Evolutionary conservation across 495 filamentous ascomycete species (phyloP).

Genomic region (Aspergillus conjunctus): DNA sequence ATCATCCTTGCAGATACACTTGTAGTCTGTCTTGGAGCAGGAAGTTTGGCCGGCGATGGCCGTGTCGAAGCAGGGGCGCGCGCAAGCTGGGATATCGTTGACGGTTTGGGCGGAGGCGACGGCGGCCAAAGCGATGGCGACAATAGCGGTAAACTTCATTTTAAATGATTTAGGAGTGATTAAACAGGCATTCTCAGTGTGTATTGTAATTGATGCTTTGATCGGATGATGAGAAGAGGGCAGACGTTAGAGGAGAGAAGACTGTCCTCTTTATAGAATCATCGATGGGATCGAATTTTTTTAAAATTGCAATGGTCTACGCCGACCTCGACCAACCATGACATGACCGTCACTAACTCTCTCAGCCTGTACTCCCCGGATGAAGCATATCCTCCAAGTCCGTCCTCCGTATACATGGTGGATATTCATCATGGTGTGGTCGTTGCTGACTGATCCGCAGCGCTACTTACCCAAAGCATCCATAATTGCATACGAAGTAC

Average conservation of each 20-base stretch:
- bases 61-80: neutral
- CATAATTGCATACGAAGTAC: no score
- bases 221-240: neutral
- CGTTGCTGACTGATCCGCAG: neutral
- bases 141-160: conserved; percentile 9
- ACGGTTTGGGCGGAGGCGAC: conserved; percentile 5
- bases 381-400: neutral
- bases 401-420: neutral
- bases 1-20: conserved; percentile 2
- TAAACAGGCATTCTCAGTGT: neutral
- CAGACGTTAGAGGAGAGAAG: neutral
- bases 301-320: neutral
- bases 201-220: neutral
- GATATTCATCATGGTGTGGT: neutral
- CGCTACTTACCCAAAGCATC: neutral
- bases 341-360: neutral
- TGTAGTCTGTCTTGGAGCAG: conserved; percentile 1
- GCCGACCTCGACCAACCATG: neutral
- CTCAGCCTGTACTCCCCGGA: neutral
- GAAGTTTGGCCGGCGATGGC: conserved; percentile 4
- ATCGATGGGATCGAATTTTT: no score
- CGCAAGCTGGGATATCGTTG: conserved; percentile 11
- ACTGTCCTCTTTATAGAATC: no score
- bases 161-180: neutral
- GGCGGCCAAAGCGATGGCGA: neutral